Percentiles rank a stretch among this genome's conserved stretches.
These are phyloP conservation scores for Saitozyma podzolica DNA, from an alignment of 768 basidiomycete species.

Conservation along the genomic window DNA sequence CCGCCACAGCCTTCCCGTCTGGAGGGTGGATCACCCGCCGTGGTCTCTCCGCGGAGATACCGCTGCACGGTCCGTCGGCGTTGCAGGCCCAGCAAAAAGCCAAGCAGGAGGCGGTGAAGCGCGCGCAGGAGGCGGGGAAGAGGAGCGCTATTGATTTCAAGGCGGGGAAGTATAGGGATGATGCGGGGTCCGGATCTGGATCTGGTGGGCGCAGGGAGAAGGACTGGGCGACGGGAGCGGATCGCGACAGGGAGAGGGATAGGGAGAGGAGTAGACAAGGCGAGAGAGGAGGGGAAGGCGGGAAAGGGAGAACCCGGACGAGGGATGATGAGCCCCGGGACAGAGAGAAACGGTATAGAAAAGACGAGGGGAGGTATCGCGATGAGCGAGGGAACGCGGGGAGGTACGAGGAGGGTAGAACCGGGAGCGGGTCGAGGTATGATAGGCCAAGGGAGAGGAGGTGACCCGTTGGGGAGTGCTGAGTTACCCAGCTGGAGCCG, in stretches of 20 bases:
- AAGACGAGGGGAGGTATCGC: not conserved
- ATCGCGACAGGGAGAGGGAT: constrained; percentile 8
- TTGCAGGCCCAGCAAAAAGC: constrained; percentile 64
- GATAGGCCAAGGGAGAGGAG: no score
- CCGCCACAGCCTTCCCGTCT: constrained; percentile 74
- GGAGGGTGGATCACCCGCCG: constrained; percentile 60
- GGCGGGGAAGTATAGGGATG: constrained; percentile 2
- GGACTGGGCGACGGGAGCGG: not conserved
- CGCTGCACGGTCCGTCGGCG: constrained; percentile 73
- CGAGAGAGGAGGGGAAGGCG: constrained; percentile 3
- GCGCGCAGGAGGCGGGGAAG: constrained; percentile 60
- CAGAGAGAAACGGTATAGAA: not conserved
- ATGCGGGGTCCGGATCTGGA: constrained; percentile 21
- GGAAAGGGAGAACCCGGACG: constrained; percentile 4
- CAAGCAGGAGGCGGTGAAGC: constrained; percentile 65
- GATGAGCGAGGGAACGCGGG: not conserved
- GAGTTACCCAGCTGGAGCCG: no score
- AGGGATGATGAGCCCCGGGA: not conserved
- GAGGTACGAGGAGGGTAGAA: no score
- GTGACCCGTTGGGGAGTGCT: no score
- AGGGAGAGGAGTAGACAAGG: constrained; percentile 19
- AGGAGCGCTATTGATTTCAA: constrained; percentile 68
- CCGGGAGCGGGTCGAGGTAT: no score
- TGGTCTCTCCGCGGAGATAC: constrained; percentile 65
- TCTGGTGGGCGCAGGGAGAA: not conserved